phyloP scores from a whole-genome alignment of 306 rosid genomes.

The Trifolium pratense region DNA sequence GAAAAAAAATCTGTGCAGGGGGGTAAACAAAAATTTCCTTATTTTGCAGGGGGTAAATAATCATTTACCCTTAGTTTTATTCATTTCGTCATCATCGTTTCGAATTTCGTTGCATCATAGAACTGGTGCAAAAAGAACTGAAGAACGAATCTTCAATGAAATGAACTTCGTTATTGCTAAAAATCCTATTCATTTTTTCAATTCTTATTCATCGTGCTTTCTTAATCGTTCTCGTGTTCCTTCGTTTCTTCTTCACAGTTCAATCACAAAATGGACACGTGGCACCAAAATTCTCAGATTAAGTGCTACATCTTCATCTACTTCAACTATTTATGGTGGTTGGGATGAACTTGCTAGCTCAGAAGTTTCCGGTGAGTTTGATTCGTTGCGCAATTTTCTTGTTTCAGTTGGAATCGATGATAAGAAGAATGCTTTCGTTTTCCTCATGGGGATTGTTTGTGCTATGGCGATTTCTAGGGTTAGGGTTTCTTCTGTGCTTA shows the following conservation, averaged over 20 bases:
- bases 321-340: conserved; percentile 64
- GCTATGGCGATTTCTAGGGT: conserved; percentile 88
- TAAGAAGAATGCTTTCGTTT: conserved; percentile 61
- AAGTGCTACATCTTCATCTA: conserved; percentile 48
- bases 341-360: conserved; percentile 71
- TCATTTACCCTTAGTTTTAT: too few species aligned
- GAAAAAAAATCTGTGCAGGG: too few species aligned
- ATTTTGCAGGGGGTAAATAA: too few species aligned
- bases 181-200: conserved; percentile 36
- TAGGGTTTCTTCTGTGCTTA: conserved; percentile 72
- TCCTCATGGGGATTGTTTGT: conserved; percentile 70
- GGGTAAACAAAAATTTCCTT: too few species aligned
- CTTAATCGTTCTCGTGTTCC: conserved; percentile 45
- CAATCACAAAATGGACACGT: conserved; percentile 45
- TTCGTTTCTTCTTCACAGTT: conserved; percentile 34
- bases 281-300: conserved; percentile 38
- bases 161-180: conserved; percentile 61
- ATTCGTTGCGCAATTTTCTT: conserved; percentile 64
- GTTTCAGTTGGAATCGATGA: conserved; percentile 72
- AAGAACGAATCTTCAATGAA: conserved; percentile 46
- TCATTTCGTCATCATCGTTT: conserved; percentile 13
- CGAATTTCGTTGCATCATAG: not conserved
- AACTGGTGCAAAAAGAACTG: conserved; percentile 7
- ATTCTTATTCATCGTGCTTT: conserved; percentile 43
- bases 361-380: conserved; percentile 57